These are phyloP conservation scores for Trichoderma sp. DNA, from an alignment of 2,329 filamentous ascomycete genomes.

Conservation along the genomic window DNA sequence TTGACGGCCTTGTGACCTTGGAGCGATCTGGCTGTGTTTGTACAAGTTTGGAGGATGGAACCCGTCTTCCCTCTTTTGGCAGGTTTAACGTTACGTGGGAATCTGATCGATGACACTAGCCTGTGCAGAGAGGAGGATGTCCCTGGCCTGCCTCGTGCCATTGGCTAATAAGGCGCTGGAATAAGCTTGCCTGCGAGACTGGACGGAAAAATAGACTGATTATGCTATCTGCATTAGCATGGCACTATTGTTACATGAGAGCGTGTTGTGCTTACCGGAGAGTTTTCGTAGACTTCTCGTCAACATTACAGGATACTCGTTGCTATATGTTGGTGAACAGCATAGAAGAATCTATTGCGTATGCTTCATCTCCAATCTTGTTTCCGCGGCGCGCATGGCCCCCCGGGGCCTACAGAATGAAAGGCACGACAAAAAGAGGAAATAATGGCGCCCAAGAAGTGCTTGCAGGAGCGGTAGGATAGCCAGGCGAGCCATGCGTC, in stretches of 20 bases:
- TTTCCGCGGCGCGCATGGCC: background rate
- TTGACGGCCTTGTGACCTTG: slow-evolving; percentile 20
- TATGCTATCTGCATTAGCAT: slow-evolving; percentile 11
- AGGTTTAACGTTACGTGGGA: slow-evolving; percentile 23
- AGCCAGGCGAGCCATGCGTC: slow-evolving; percentile 8
- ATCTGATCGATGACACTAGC: slow-evolving; percentile 1
- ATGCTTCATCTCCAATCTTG: background rate
- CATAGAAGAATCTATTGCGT: background rate
- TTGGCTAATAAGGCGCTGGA: background rate
- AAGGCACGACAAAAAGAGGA: background rate
- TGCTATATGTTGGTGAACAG: background rate
- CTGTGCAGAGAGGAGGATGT: background rate
- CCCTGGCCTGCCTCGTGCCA: background rate
- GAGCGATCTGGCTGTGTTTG: slow-evolving; percentile 19
- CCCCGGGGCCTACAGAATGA: background rate
- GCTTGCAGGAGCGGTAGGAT: background rate
- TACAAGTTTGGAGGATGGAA: slow-evolving; percentile 4
- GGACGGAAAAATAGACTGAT: background rate
- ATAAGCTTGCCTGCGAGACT: background rate
- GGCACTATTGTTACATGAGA: background rate
- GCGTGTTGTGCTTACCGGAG: background rate
- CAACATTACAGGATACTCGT: background rate
- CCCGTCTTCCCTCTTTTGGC: slow-evolving; percentile 14
- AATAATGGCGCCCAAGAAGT: background rate
- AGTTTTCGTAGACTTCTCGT: background rate